These are phyloP conservation scores for Bolboschoenus planiculmis DNA, from an alignment of 176 grass and related monocot species.

Conservation along the genomic window DNA sequence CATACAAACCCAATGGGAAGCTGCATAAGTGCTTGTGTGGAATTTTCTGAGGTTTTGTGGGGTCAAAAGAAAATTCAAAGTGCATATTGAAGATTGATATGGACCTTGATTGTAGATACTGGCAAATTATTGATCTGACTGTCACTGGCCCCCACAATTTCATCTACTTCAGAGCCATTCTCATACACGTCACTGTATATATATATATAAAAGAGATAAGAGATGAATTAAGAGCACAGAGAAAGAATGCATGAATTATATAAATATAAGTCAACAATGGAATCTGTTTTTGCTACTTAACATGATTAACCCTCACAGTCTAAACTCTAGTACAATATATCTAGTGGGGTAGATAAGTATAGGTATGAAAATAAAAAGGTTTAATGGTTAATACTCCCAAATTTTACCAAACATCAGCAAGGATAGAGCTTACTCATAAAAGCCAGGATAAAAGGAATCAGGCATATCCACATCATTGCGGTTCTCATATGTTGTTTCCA, in stretches of 20 bases:
- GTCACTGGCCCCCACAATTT: slow-evolving; percentile 9
- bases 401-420: background rate
- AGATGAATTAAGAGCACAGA: background rate
- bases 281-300: background rate
- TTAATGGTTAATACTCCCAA: background rate
- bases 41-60: too few species aligned
- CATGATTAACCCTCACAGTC: background rate
- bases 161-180: background rate
- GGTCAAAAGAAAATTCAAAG: background rate
- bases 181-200: background rate
- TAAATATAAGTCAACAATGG: background rate
- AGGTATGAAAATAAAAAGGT: background rate
- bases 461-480: background rate
- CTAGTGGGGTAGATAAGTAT: background rate
- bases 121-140: slow-evolving; percentile 8
- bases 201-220: background rate
- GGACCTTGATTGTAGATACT: slow-evolving; percentile 1
- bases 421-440: background rate
- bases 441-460: background rate
- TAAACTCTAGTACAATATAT: background rate
- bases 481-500: background rate
- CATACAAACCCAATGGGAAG: background rate
- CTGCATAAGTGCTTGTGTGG: background rate
- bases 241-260: background rate
- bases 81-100: background rate